Conservation (phyloP, 176 grass and related monocot genomes). For the Lolium perenne region DNA sequence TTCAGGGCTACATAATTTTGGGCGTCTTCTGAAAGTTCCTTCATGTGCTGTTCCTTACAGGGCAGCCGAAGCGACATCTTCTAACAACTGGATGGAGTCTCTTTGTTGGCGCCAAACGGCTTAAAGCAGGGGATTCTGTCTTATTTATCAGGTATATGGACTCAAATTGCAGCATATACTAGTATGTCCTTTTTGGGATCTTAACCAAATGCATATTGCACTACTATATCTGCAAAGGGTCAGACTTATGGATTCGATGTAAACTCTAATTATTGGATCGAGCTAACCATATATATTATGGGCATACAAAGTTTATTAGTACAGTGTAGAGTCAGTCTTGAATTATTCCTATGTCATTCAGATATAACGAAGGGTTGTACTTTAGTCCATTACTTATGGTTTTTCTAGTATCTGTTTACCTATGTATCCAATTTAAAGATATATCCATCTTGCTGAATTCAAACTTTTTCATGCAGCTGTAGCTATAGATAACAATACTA, state of each 20-base stretch:
- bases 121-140: slow-evolving; percentile 93
- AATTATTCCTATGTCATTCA: background rate
- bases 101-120: slow-evolving; percentile 92
- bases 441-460: background rate
- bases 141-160: slow-evolving; percentile 91
- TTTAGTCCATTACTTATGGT: background rate
- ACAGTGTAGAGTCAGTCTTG: background rate
- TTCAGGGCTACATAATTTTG: slow-evolving; percentile 18
- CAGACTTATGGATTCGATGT: background rate
- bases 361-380: background rate
- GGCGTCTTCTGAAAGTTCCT: background rate
- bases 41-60: slow-evolving; percentile 52
- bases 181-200: background rate
- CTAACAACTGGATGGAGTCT: slow-evolving; percentile 99
- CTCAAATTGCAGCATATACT: background rate
- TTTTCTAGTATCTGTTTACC: background rate
- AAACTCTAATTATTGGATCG: background rate
- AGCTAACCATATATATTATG: background rate
- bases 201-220: background rate
- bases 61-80: slow-evolving; percentile 96
- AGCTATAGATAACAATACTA: background rate
- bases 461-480: background rate
- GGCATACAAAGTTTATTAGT: background rate
- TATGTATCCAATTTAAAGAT: background rate
- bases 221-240: background rate